A percentile compares a stretch with the other conserved stretches of the same genome.
Conservation (phyloP, 768 basidiomycete genomes). For the Clitopilus passeckerianus region DNA sequence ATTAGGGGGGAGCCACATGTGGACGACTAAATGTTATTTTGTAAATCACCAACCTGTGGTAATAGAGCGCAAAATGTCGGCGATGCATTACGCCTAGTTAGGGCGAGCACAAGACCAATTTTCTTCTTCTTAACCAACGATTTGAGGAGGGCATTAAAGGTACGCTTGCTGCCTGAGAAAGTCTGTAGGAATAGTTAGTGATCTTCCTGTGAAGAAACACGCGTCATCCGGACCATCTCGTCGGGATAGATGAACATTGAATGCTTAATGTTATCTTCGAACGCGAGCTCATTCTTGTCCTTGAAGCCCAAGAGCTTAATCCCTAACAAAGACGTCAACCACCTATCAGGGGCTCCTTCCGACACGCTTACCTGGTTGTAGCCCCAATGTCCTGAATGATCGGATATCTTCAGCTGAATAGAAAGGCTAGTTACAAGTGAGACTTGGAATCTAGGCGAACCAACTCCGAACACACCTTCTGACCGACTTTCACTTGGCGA, state of each 20-base stretch:
- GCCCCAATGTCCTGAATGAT: conserved; percentile 75
- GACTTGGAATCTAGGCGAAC: neutral
- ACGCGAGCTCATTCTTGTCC: conserved; percentile 56
- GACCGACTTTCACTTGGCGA: conserved; percentile 44
- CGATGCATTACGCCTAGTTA: conserved; percentile 65
- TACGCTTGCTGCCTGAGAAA: conserved; percentile 88
- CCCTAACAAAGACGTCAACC: conserved; percentile 33
- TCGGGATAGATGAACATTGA: conserved; percentile 89
- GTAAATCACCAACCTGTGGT: conserved; percentile 61
- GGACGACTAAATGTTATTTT: neutral
- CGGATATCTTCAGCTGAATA: conserved; percentile 81
- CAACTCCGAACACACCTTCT: conserved; percentile 36
- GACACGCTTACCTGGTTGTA: conserved; percentile 58
- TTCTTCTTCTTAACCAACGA: conserved; percentile 78
- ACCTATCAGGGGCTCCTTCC: neutral
- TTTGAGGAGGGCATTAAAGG: conserved; percentile 83
- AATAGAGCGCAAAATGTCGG: conserved; percentile 82
- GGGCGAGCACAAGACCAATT: conserved; percentile 71
- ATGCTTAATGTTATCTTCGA: conserved; percentile 92
- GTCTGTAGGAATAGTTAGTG: conserved; percentile 30
- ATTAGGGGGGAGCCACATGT: conserved; percentile 1
- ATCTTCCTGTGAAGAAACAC: neutral
- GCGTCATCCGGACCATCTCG: conserved; percentile 57
- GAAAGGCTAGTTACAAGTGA: conserved; percentile 54
- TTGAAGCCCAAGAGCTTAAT: conserved; percentile 95